A percentile compares a stretch with the other conserved stretches of the same genome.
These are phyloP conservation scores for Chaetomium sp. DNA, from an alignment of 2,329 filamentous ascomycete species.

Conservation along the genomic window DNA sequence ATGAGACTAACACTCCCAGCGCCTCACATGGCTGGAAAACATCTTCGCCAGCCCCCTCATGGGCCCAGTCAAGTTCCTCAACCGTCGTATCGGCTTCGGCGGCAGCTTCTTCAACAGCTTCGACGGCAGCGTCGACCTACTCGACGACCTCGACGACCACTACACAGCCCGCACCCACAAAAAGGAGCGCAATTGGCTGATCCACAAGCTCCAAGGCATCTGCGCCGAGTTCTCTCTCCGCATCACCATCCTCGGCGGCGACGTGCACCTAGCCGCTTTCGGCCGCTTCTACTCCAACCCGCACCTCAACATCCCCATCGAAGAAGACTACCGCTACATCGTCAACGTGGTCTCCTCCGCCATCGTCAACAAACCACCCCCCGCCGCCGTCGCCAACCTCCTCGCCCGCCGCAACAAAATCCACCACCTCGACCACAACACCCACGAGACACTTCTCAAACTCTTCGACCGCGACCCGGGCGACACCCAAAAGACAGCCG, in stretches of 20 bases:
- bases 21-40: slow-evolving; percentile 94
- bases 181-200: slow-evolving; percentile 69
- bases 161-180: slow-evolving; percentile 93
- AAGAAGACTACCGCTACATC: slow-evolving; percentile 89
- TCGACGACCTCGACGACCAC: slow-evolving; percentile 92
- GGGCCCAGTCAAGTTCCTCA: slow-evolving; percentile 80
- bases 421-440: slow-evolving; percentile 62
- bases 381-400: slow-evolving; percentile 80
- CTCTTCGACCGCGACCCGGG: slow-evolving; percentile 90
- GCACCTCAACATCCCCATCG: slow-evolving; percentile 65
- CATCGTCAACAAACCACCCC: slow-evolving; percentile 91
- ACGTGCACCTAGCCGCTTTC: slow-evolving; percentile 86
- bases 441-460: slow-evolving; percentile 89
- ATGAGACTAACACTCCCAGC: slow-evolving; percentile 36
- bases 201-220: slow-evolving; percentile 76
- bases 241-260: slow-evolving; percentile 86
- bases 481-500: slow-evolving; percentile 62
- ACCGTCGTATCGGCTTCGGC: slow-evolving; percentile 80
- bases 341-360: slow-evolving; percentile 89
- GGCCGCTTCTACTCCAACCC: slow-evolving; percentile 94
- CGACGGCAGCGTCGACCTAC: slow-evolving; percentile 84
- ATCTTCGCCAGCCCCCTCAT: slow-evolving; percentile 81
- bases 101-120: slow-evolving; percentile 90
- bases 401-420: slow-evolving; percentile 85
- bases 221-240: slow-evolving; percentile 82